Evolutionary conservation across 2,329 filamentous ascomycete genomes (phyloP).

Genomic region (Aspergillus felis): DNA sequence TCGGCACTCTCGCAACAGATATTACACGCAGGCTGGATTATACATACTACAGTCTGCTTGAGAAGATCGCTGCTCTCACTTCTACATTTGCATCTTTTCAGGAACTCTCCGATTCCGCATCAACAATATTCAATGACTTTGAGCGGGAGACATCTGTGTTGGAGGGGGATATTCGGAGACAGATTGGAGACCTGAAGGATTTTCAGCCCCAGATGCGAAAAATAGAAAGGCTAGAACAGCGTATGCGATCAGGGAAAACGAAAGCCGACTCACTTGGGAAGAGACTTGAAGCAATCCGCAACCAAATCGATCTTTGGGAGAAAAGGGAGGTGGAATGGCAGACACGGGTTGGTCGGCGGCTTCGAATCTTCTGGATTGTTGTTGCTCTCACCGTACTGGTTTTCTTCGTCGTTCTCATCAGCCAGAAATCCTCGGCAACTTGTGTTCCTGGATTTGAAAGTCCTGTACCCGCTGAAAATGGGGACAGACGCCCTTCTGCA

Average conservation of each 20-base stretch:
- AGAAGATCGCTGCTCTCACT: slow-evolving; percentile 40
- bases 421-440: slow-evolving; percentile 22
- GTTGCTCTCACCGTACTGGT: slow-evolving; percentile 24
- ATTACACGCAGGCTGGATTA: slow-evolving; percentile 46
- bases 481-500: background rate
- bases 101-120: slow-evolving; percentile 35
- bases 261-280: slow-evolving; percentile 35
- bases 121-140: slow-evolving; percentile 36
- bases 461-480: slow-evolving; percentile 6
- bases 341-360: slow-evolving; percentile 32
- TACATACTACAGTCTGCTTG: slow-evolving; percentile 47
- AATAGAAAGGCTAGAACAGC: slow-evolving; percentile 34
- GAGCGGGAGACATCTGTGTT: slow-evolving; percentile 33
- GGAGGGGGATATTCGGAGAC: slow-evolving; percentile 34
- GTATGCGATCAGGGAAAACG: slow-evolving; percentile 35
- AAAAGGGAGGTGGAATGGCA: slow-evolving; percentile 41
- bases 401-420: slow-evolving; percentile 25
- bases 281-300: slow-evolving; percentile 37
- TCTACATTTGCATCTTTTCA: slow-evolving; percentile 41
- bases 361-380: slow-evolving; percentile 38
- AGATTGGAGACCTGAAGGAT: slow-evolving; percentile 34
- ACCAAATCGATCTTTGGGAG: slow-evolving; percentile 42
- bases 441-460: background rate
- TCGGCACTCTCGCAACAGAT: slow-evolving; percentile 38
- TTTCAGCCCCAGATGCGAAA: slow-evolving; percentile 37